Evolutionary conservation across 163 green algal species (phyloP), one percentile per base, ranked within the genome.

Genomic region (Scenedesmus sp.): DNA sequence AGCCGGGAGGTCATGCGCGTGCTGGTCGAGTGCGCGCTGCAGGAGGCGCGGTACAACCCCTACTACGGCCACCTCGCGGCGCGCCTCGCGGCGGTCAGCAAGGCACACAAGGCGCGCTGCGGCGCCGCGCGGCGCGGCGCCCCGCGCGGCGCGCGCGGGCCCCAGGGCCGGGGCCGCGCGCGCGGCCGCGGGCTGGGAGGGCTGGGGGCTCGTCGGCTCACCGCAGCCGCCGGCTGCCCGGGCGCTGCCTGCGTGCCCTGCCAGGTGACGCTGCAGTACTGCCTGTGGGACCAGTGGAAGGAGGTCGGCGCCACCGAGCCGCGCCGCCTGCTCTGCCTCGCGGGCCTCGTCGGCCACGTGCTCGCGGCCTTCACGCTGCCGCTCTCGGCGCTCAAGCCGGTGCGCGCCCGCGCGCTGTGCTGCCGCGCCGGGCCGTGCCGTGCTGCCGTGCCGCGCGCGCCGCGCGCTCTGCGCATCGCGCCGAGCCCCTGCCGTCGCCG

Each of bases 11-110:
- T 96, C 15, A 83, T 94, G 60, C 87, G 93, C 1, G 95, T 99
- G 45, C 83, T 95, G 44, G 70, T 98, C 33, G 91, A 98, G 47
- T 98, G 95, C 87, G 97, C 92, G 81, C 86, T 99, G 77, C 88
- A 95, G 45, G 95, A 99, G 83, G 70, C 70, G 9, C 65, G 60
- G 6, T 99, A 90, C 87, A 99, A 99, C 83, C 86, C 88, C 4
- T 99, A 97, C 88, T 99, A 99, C 79, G 83, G 83, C 13, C 77
- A 87, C 33, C 72, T 97, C 62, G 84, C 92, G 51, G 48, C 70
- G 14, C 62, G 78, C 28, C 81, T 97, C 42, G 75, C 72, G 6
- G 36, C 62, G 10, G 63, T 73, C 11, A 72, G 50, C 65, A 92
- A 92, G 80, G 57, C 36, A 3, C 70, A 84, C 58, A 84, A 76